Evolutionary conservation across 805 yeast species (phyloP), one percentile per base, ranked within the genome.

Genomic region (Millerozyma acaciae): DNA sequence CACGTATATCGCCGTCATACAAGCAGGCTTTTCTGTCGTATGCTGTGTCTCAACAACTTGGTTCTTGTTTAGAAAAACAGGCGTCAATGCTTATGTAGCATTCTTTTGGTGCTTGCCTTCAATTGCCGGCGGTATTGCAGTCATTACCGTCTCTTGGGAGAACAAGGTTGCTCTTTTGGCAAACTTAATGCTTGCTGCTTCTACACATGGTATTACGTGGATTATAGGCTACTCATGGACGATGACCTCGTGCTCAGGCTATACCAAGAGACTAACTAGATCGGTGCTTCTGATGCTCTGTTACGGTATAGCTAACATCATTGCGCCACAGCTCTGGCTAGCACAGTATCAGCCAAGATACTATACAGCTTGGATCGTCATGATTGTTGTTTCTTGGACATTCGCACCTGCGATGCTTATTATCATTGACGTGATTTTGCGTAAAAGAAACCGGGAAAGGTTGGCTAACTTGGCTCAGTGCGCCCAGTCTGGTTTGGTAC

Each of bases 241-340:
- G 37, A 45, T 41, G 18, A 23, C 38, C n/a, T 25, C 42, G 5
- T 51, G 60, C 34, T 60, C 76, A 5, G 76, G 77, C 23, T 60
- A 70, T 43, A 71, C 78, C 9, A 74, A 75, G 50, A 63, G 62
- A 39, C 37, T 70, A 7, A 59, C 68, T 1, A 67, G 75, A 51
- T 68, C 58, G 39, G 69, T 62, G 19, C 40, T 65, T 35, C 53
- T 57, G 15, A 60, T 68, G 68, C 50, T 62, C 12, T 61, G 60
- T 15, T 74, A 67, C 34, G 57, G 71, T 39, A 38, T 73, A 32
- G 60, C 75, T 7, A 74, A 75, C 42, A 62, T 75, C 24, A 66
- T 74, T 16, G 66, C 77, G 5, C 78, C 80, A 5, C 79, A 73
- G 46, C 43, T 74, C 17, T 75, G 78, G 78, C n/a, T n/a, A n/a